Evolutionary conservation across 2,329 filamentous ascomycete species (phyloP).

Genomic region (Hysterium pulicare): DNA sequence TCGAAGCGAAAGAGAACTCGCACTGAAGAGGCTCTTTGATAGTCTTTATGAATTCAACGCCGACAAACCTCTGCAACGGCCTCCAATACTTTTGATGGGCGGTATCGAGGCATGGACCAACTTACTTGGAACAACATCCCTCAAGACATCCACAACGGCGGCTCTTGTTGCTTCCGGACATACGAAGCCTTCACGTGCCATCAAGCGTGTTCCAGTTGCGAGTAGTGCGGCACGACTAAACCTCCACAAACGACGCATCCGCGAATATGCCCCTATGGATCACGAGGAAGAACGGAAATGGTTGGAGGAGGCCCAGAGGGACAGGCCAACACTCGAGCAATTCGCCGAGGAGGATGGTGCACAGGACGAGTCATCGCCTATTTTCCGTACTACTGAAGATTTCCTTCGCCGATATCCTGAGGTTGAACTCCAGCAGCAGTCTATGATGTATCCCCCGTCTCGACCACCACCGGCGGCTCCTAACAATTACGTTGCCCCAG

Average conservation of each 20-base stretch:
- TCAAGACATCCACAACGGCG: conserved; percentile 56
- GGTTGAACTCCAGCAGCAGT: conserved; percentile 54
- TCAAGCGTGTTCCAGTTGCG: conserved; percentile 52
- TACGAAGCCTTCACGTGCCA: conserved; percentile 44
- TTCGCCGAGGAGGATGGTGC: conserved; percentile 26
- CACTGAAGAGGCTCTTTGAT: conserved; percentile 70
- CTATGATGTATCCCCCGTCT: conserved; percentile 49
- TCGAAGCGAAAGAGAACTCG: conserved; percentile 38
- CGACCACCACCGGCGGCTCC: conserved; percentile 33
- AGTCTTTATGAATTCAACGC: conserved; percentile 83
- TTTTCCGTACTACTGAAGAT: conserved; percentile 71
- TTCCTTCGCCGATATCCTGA: conserved; percentile 81
- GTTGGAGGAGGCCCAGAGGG: conserved; percentile 70
- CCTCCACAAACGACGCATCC: conserved; percentile 54
- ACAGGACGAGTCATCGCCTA: conserved; percentile 28
- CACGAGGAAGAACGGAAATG: conserved; percentile 77
- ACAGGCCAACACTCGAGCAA: conserved; percentile 51
- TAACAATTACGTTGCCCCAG: conserved; percentile 49
- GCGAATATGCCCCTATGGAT: conserved; percentile 68
- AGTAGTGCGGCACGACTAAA: conserved; percentile 52
- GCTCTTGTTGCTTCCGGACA: conserved; percentile 47
- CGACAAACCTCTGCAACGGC: conserved; percentile 67
- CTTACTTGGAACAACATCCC: conserved; percentile 68
- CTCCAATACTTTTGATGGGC: conserved; percentile 74
- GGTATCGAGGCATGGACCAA: conserved; percentile 85